These are phyloP conservation scores for Acer yangbiense DNA, from an alignment of 345 rosid genomes.

Conservation along the genomic window DNA sequence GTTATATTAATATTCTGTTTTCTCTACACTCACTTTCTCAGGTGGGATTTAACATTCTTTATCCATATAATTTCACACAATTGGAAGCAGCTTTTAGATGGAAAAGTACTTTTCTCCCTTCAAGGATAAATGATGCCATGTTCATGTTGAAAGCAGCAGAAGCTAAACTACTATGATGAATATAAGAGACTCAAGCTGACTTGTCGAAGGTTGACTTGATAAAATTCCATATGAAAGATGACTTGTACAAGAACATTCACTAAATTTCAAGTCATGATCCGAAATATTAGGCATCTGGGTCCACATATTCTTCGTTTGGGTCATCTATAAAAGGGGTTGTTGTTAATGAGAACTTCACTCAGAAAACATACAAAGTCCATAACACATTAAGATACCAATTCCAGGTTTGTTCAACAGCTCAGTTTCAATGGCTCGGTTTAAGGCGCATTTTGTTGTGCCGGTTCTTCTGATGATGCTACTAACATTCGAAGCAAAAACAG, in stretches of 20 bases:
- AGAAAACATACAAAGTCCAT: neutral
- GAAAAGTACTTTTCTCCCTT: slow-evolving; percentile 9
- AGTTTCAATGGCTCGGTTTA: slow-evolving; percentile 24
- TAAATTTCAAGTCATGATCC: neutral
- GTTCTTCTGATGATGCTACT: slow-evolving; percentile 38
- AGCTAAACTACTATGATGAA: no score
- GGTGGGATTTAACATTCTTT: no score
- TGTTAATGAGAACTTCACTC: neutral
- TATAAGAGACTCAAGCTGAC: no score
- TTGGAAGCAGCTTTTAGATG: neutral
- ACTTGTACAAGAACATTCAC: neutral
- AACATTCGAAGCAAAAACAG: slow-evolving; percentile 36
- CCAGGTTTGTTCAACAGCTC: neutral
- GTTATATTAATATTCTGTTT: neutral
- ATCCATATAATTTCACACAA: neutral
- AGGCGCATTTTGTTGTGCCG: slow-evolving; percentile 19
- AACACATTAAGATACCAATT: neutral
- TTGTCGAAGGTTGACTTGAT: neutral
- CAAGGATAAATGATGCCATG: slow-evolving; percentile 15
- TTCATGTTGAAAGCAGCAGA: slow-evolving; percentile 7
- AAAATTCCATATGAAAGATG: slow-evolving; percentile 6
- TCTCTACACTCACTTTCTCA: neutral
- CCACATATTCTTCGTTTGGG: neutral
- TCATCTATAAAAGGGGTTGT: slow-evolving; percentile 25
- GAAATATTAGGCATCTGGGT: neutral